phyloP scores from a whole-genome alignment of 768 basidiomycete species.

The Amanita subjunquillea region DNA sequence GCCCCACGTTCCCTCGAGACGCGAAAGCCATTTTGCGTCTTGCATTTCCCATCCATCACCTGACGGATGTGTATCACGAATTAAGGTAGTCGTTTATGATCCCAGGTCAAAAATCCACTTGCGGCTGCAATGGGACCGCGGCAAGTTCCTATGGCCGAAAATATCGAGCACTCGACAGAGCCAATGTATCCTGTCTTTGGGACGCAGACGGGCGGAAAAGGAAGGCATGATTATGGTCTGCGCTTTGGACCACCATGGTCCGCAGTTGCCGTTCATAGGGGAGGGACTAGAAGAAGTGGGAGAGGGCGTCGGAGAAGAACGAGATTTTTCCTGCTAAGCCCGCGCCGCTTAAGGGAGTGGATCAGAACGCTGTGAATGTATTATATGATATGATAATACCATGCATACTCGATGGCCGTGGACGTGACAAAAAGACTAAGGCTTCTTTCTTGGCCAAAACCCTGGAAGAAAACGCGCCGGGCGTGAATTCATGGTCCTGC shows the following conservation, averaged over 20 bases:
- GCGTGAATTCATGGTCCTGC: no score
- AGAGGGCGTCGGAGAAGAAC: slow-evolving; percentile 37
- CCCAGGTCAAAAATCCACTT: slow-evolving; percentile 51
- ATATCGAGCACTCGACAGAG: slow-evolving; percentile 34
- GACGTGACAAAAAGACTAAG: background rate
- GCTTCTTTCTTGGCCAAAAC: no score
- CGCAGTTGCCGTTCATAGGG: slow-evolving; percentile 44
- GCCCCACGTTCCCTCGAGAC: slow-evolving; percentile 29
- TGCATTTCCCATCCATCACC: slow-evolving; percentile 43
- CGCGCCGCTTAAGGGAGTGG: slow-evolving; percentile 12
- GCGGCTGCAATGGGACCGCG: slow-evolving; percentile 27
- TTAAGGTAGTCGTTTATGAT: slow-evolving; percentile 47
- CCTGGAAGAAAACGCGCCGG: no score
- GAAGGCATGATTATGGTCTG: slow-evolving; percentile 35
- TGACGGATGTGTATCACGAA: slow-evolving; percentile 41
- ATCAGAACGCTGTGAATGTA: background rate
- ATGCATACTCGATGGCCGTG: background rate
- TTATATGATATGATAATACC: background rate
- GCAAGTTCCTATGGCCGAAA: slow-evolving; percentile 18
- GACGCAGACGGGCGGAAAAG: slow-evolving; percentile 16
- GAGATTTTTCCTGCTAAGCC: background rate
- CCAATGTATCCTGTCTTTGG: slow-evolving; percentile 43
- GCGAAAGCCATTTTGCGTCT: slow-evolving; percentile 48
- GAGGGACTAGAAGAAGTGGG: slow-evolving; percentile 38
- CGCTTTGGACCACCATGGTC: slow-evolving; percentile 44